Percentiles rank a stretch among this genome's conserved stretches.
Evolutionary conservation across 106 monocot genomes (phyloP).

Genomic region (Dendrobium chrysotoxum): DNA sequence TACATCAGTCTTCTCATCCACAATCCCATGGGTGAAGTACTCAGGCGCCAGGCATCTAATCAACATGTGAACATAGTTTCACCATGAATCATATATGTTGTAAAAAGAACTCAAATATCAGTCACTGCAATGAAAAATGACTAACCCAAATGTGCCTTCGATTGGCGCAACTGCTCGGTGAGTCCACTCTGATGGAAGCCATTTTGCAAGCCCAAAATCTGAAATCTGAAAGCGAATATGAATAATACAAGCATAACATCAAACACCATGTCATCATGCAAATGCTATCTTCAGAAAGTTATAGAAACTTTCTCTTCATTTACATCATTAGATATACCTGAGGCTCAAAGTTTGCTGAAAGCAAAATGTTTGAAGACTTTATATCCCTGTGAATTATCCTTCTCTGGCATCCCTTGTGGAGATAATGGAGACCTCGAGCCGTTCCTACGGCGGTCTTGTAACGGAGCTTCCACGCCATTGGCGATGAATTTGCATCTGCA

Average conservation of each 20-base stretch:
- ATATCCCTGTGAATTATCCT: slow-evolving; percentile 71
- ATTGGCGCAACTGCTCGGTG: slow-evolving; percentile 48
- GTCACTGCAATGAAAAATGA: background rate
- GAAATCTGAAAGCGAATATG: slow-evolving; percentile 33
- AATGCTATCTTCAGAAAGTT: background rate
- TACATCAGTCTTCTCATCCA: slow-evolving; percentile 90
- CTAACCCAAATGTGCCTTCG: slow-evolving; percentile 57
- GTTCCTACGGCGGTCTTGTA: slow-evolving; percentile 37
- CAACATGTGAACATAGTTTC: background rate
- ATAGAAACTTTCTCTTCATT: background rate
- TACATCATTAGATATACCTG: slow-evolving; percentile 18
- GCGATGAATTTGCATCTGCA: slow-evolving; percentile 34
- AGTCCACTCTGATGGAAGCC: slow-evolving; percentile 59
- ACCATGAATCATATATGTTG: background rate
- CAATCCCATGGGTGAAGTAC: slow-evolving; percentile 77
- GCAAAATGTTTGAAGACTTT: slow-evolving; percentile 56
- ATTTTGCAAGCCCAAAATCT: slow-evolving; percentile 62
- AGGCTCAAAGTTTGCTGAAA: slow-evolving; percentile 42
- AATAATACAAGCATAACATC: background rate
- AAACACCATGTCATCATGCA: background rate
- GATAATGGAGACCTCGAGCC: slow-evolving; percentile 49
- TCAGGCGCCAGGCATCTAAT: slow-evolving; percentile 77
- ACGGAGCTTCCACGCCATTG: slow-evolving; percentile 41
- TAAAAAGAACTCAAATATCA: background rate
- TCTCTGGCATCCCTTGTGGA: slow-evolving; percentile 64